A percentile compares a stretch with the other conserved stretches of the same genome.
phyloP scores from a whole-genome alignment of 495 filamentous ascomycete genomes.

The Lindgomyces ingoldianus region DNA sequence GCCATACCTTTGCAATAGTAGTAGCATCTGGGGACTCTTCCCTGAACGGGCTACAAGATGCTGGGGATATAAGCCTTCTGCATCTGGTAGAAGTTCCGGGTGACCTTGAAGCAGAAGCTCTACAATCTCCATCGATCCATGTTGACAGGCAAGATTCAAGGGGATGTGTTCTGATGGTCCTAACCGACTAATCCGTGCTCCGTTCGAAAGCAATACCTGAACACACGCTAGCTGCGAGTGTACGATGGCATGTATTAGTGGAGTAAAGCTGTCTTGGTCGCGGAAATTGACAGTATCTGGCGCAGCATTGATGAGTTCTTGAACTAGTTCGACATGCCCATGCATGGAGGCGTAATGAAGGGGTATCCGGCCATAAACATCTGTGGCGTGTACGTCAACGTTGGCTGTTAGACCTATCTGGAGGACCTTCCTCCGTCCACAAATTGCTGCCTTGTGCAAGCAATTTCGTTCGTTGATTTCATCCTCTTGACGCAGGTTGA shows the following conservation, averaged over 20 bases:
- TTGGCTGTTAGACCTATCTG: slow-evolving; percentile 66
- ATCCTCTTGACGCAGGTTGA: slow-evolving; percentile 86
- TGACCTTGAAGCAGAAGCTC: slow-evolving; percentile 76
- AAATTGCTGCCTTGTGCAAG: slow-evolving; percentile 91
- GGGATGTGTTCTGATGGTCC: slow-evolving; percentile 90
- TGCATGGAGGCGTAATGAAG: slow-evolving; percentile 97
- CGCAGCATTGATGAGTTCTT: slow-evolving; percentile 61
- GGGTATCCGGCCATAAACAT: slow-evolving; percentile 92
- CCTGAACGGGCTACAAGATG: slow-evolving; percentile 93
- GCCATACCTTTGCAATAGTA: slow-evolving; percentile 79
- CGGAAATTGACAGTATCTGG: slow-evolving; percentile 75
- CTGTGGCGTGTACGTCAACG: slow-evolving; percentile 74
- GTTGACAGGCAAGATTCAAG: slow-evolving; percentile 89
- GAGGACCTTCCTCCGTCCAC: slow-evolving; percentile 76
- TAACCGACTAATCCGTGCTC: slow-evolving; percentile 76
- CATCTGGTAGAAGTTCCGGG: slow-evolving; percentile 81
- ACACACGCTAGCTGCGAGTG: slow-evolving; percentile 79
- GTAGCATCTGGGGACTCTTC: slow-evolving; percentile 71
- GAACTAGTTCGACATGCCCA: slow-evolving; percentile 81
- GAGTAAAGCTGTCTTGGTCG: slow-evolving; percentile 97
- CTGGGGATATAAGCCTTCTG: slow-evolving; percentile 95
- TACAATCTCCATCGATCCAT: slow-evolving; percentile 80
- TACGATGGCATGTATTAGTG: slow-evolving; percentile 91
- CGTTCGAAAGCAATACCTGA: slow-evolving; percentile 66
- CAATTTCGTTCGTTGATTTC: slow-evolving; percentile 98